Evolutionary conservation across 805 yeast genomes (phyloP).

Genomic region (Ogataea henricii): DNA sequence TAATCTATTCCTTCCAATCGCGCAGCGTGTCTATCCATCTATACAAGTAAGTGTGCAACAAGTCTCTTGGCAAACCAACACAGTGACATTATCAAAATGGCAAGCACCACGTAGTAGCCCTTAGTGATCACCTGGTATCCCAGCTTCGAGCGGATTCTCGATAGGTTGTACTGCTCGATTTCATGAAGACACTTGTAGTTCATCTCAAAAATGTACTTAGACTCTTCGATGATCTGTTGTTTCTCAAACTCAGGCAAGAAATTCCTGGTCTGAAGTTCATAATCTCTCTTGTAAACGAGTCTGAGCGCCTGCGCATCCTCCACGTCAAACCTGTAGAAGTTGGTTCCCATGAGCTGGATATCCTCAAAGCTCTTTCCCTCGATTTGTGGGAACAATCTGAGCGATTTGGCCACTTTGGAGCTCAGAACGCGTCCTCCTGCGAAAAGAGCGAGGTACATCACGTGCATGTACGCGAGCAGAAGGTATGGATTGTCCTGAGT

Average conservation of each 20-base stretch:
- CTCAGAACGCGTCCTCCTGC: slow-evolving; percentile 83
- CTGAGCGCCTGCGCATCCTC: slow-evolving; percentile 68
- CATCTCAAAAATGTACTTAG: slow-evolving; percentile 64
- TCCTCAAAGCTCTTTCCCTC: slow-evolving; percentile 67
- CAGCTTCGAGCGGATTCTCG: slow-evolving; percentile 55
- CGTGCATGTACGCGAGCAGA: slow-evolving; percentile 80
- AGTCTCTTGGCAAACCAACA: slow-evolving; percentile 40
- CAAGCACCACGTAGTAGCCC: slow-evolving; percentile 49
- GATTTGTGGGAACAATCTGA: slow-evolving; percentile 75
- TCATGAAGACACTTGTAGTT: slow-evolving; percentile 63
- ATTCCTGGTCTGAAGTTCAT: slow-evolving; percentile 74
- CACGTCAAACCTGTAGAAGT: slow-evolving; percentile 66
- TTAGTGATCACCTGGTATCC: slow-evolving; percentile 54
- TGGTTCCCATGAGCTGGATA: slow-evolving; percentile 61
- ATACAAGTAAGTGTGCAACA: slow-evolving; percentile 17
- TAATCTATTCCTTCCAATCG: not conserved
- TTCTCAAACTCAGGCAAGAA: slow-evolving; percentile 71
- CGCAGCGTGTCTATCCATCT: not conserved
- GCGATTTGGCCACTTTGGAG: slow-evolving; percentile 62
- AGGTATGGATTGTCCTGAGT: slow-evolving; percentile 67
- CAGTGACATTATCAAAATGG: slow-evolving; percentile 35
- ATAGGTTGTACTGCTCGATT: slow-evolving; percentile 64
- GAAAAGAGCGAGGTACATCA: slow-evolving; percentile 79
- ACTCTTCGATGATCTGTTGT: slow-evolving; percentile 65
- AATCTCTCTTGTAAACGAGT: slow-evolving; percentile 68